Evolutionary conservation across 805 yeast species (phyloP).

Genomic region (Nakazawaea peltata): DNA sequence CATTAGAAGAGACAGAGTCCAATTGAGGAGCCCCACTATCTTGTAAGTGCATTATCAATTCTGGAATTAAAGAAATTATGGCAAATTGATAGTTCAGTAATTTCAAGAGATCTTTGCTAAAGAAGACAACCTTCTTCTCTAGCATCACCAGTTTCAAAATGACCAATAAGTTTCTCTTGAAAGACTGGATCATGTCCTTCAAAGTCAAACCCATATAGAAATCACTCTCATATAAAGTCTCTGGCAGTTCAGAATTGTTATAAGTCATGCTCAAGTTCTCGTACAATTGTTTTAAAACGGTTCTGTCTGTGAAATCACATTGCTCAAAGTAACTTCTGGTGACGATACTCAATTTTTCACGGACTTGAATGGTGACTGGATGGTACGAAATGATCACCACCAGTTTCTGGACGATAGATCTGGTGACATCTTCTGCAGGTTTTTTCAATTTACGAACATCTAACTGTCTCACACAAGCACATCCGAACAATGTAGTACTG

Average conservation of each 20-base stretch:
- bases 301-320: slow-evolving; percentile 62
- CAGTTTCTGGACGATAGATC: slow-evolving; percentile 88
- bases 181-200: slow-evolving; percentile 50
- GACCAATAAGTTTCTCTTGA: slow-evolving; percentile 51
- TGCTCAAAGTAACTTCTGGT: slow-evolving; percentile 84
- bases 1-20: slow-evolving; percentile 37
- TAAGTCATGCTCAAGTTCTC: slow-evolving; percentile 50
- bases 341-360: slow-evolving; percentile 83
- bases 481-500: slow-evolving; percentile 75
- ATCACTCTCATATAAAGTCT: slow-evolving; percentile 41
- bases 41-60: slow-evolving; percentile 60
- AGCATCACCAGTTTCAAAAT: slow-evolving; percentile 71
- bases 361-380: slow-evolving; percentile 83
- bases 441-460: slow-evolving; percentile 49
- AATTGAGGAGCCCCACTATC: slow-evolving; percentile 77
- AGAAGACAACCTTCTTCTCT: slow-evolving; percentile 69
- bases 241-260: slow-evolving; percentile 15
- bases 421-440: slow-evolving; percentile 56
- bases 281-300: slow-evolving; percentile 60
- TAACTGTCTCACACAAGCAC: slow-evolving; percentile 87
- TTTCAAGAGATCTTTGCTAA: slow-evolving; percentile 70
- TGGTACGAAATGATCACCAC: slow-evolving; percentile 79
- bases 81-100: slow-evolving; percentile 81
- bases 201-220: slow-evolving; percentile 69
- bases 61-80: slow-evolving; percentile 76